Evolutionary conservation across 306 rosid genomes (phyloP), one percentile per base, ranked within the genome.

Genomic region (Cicer pinnatifidum): DNA sequence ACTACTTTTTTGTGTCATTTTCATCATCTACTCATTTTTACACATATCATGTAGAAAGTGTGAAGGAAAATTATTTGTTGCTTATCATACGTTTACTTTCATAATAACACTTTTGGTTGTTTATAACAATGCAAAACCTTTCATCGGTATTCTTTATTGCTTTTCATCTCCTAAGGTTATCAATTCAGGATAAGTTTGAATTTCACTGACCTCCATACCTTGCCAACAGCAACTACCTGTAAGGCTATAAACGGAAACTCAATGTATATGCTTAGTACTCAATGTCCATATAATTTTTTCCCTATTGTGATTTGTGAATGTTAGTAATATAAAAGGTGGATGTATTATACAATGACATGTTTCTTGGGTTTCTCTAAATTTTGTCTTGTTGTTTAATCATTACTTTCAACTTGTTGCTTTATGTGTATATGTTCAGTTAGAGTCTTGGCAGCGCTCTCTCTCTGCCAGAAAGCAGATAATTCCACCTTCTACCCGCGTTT

Each of bases 381-480:
- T 7, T 35, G 17, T 44, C 4, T 23, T 40, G 64, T 59, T 78
- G 56, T 39, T 78, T 63, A 35, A 33, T 41, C 69, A 47, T 73
- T 57, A 67, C 39, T 35, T 48, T 52, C 56, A 20, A 39, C 45
- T 51, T 74, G 66, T 80, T 73, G 65, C 12, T 37, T 13, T 11
- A 28, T 79, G 56, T 39, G 3, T 20, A 2, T 38, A 56, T 65
- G 43, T 78, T 53, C 56, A 79, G 83, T 47, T 57, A 13, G 70
- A 73, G 11, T 73, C 75, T 57, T 71, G 43, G 82, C 4, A 43
- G 4, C 10, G 69, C 44, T 52, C 78, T 64, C 1, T 56, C 52
- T 15, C 33, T 4, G 1, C 19, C 1, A 17, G 5, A 15, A 60
- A n/a, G 66, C 20, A 9, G 20, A 17, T 17, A 41, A 67, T 23